Evolutionary conservation across 2,329 filamentous ascomycete genomes (phyloP), one percentile per base, ranked within the genome.

Genomic region (Arthrinium phaeospermum): DNA sequence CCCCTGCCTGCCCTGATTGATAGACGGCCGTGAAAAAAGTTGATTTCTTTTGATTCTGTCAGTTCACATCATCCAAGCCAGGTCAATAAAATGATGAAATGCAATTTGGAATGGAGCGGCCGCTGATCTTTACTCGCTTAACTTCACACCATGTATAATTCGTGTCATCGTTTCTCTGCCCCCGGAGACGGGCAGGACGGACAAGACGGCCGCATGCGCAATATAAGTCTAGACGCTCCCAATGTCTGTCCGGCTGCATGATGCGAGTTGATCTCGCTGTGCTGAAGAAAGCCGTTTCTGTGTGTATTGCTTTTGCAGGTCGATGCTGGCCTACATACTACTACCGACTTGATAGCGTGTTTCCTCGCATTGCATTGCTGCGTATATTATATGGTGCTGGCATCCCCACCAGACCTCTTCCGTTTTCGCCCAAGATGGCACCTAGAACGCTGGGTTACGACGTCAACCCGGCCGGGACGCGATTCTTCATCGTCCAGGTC

Each of bases 391-490:
- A 61, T 34, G 53, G 6, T 61, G 51, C 5, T 16, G 27, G 51
- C 14, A 24, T 34, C 30, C 7, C 10, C 53, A 22, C n/a, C 12
- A 61, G 1, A 61, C 57, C 7, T 64, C 34, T 10, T 16, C 30
- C 24, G 14, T 30, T 41, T n/a, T 22, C 4, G 22, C 57, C 22
- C 12, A 12, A 64, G 19, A 72, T 72, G 71, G 64, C 64, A 6
- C 37, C 44, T 30, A 49, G 57, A 6, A 76, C 77, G 68, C 53
- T 78, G 7, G 75, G 75, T 5, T 77, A 75, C 69, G 75, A 75
- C 67, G 73, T 76, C 61, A 78, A 79, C 72, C 72, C 73, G 45
- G 61, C 71, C 19, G 78, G 78, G 14, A 79, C 76, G 24, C 72
- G 67, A 7, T 49, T 79, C 4, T 75, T 79, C 47, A 72, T 75